Evolutionary conservation across 2,329 filamentous ascomycete species (phyloP), one percentile per base, ranked within the genome.

Genomic region (Lasiodiplodia theobromae): DNA sequence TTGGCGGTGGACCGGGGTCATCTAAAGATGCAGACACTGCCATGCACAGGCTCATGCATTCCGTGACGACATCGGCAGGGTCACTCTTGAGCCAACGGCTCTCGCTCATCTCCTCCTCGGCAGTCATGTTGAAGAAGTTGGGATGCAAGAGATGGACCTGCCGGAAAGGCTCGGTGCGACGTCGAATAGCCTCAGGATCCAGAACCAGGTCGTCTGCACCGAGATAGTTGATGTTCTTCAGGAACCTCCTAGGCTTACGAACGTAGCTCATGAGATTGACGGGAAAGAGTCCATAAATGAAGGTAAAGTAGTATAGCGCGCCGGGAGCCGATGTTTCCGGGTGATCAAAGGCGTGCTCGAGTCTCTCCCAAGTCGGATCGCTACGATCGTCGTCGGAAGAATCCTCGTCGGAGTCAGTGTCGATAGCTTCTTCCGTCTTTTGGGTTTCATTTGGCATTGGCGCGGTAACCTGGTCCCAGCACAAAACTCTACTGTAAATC

Each of bases 261-360:
- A 96, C 91, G 76, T 95, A 96, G 78, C 91, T 91, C 87, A 93
- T 91, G 73, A 96, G 93, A 76, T 95, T 95, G 75, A 95, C 87
- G 1, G 92, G 92, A 71, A 95, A 96, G 4, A 96, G 81, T 0
- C 92, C 93, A 73, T 96, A 96, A 0, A 96, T 83, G 31, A 94
- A 90, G 2, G 92, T 94, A 73, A 94, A 96, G 78, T 93, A 94
- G 72, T 90, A 88, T 66, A 89, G 80, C 1, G 95, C 84, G 69
- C 92, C 89, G 5, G 89, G 88, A 2, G 93, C 87, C 18, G 53
- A 51, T 16, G 63, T 60, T 52, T 88, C 87, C 66, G 91, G 87
- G 12, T 85, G 82, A 40, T 90, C 88, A n/a, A 88, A 83, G 6
- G 88, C 84, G 70, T 88, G 89, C 7, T 84, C 77, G 47, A 87